Conservation (phyloP, 2,329 filamentous ascomycete genomes). For the Penicillium sp. region DNA sequence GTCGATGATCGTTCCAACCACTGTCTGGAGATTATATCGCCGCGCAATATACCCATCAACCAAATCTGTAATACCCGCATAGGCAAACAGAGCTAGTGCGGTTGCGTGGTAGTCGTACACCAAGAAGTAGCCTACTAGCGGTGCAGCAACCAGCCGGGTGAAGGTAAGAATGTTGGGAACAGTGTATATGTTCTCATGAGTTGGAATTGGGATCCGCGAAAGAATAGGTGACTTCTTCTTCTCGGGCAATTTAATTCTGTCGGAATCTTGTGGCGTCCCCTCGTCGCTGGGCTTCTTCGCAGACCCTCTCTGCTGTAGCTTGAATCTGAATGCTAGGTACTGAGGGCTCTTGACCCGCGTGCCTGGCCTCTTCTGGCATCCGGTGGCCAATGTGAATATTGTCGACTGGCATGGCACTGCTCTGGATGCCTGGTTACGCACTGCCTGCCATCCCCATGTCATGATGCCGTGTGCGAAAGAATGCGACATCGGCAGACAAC, state of each 20-base stretch:
- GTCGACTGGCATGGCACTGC: constrained; percentile 11
- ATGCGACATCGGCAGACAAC: constrained; percentile 7
- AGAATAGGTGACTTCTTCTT: constrained; percentile 39
- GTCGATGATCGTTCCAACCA: constrained; percentile 92
- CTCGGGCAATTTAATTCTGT: constrained; percentile 23
- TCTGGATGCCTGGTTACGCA: constrained; percentile 2
- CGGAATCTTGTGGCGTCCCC: constrained; percentile 17
- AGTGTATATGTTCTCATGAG: constrained; percentile 92
- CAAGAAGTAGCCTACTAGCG: constrained; percentile 85
- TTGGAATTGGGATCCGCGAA: constrained; percentile 37
- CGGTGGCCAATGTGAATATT: constrained; percentile 12
- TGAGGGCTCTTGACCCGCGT: neutral
- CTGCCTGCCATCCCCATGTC: constrained; percentile 9
- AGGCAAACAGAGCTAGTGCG: constrained; percentile 85
- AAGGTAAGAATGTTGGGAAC: constrained; percentile 93
- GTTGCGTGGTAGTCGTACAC: constrained; percentile 78
- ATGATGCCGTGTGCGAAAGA: neutral
- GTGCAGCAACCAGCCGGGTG: constrained; percentile 80
- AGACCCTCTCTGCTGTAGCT: constrained; percentile 30
- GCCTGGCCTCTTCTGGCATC: constrained; percentile 7
- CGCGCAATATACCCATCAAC: constrained; percentile 94
- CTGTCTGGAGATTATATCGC: constrained; percentile 84
- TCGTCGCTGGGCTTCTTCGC: constrained; percentile 29
- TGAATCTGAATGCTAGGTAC: constrained; percentile 5
- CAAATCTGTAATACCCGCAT: constrained; percentile 88